These are phyloP conservation scores for Ophiostoma ulmi DNA, from an alignment of 2,329 filamentous ascomycete genomes.

Conservation along the genomic window DNA sequence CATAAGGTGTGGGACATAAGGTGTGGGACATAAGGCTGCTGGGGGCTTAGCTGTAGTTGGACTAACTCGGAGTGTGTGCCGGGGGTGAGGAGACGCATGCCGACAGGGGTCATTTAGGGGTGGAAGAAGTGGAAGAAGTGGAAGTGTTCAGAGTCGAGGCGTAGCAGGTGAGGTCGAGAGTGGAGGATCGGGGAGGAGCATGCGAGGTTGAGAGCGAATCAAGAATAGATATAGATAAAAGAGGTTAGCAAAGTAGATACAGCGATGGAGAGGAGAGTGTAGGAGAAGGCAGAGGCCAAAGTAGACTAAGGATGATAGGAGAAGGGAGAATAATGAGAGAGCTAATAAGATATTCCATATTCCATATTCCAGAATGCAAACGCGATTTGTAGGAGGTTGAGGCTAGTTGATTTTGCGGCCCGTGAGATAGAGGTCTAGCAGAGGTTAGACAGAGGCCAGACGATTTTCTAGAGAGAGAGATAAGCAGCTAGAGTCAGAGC, in stretches of 20 bases:
- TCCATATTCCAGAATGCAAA: not conserved
- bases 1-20: not conserved
- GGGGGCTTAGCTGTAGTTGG: not conserved
- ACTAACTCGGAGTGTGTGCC: not conserved
- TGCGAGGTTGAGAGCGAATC: not conserved
- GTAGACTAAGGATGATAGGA: not conserved
- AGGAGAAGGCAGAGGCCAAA: not conserved
- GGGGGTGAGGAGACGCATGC: not conserved
- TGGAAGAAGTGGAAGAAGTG: not conserved
- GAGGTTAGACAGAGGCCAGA: not conserved
- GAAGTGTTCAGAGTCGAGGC: not conserved
- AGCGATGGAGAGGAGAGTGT: not conserved
- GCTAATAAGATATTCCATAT: not conserved
- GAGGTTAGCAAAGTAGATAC: not conserved
- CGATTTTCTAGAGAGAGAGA: not conserved
- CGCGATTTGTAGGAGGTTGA: not conserved
- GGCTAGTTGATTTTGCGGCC: not conserved
- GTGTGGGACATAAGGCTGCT: not conserved
- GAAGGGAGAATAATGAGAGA: not conserved
- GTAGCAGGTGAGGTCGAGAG: not conserved
- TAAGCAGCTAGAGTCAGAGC: not conserved
- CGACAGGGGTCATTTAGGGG: not conserved
- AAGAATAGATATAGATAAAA: not conserved
- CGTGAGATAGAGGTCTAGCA: not conserved
- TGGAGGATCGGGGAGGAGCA: not conserved